Evolutionary conservation across 495 filamentous ascomycete genomes (phyloP), one percentile per base, ranked within the genome.

Genomic region (Aspergillus diversus): DNA sequence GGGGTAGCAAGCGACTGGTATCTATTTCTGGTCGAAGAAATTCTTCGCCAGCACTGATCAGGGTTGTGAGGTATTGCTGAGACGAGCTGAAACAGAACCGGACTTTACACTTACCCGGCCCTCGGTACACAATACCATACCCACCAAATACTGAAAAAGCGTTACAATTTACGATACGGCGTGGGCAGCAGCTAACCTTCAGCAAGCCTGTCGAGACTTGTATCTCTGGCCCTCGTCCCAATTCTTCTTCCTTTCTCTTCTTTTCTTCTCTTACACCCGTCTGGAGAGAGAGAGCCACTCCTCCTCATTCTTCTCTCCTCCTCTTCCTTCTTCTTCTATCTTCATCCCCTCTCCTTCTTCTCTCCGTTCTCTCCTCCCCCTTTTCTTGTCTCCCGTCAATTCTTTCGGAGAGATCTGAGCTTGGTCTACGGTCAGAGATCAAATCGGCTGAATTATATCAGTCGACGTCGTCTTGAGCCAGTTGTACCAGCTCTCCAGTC

Each of bases 341-440:
- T 64, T 66, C 66, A 56, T 76, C 78, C 79, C 78, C 71, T 77
- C 78, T 73, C 76, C 81, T 75, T 68, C 73, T 71, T 55, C 68
- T 65, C 73, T 76, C 77, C 76, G 78, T 73, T 75, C 77, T 77
- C 73, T 80, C 79, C 81, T 79, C 73, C 78, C 78, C 78, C 76
- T 66, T 76, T 76, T 73, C 77, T 78, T 78, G 74, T 77, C 77
- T 75, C 81, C 81, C 82, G 82, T 73, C 82, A 83, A 83, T 79
- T 72, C 61, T 62, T 69, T 72, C 66, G 75, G 77, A 79, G 77
- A 75, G 73, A 69, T 69, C 69, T 67, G 75, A 80, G 74, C 72
- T 73, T 73, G 69, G 72, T 76, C 71, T 70, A 59, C 69, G 64
- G 63, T 66, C 65, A 60, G 60, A 69, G 67, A 66, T 66, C 52